phyloP scores from a whole-genome alignment of 1,139 yeast species.

The Casaregolazyma lundiana region DNA sequence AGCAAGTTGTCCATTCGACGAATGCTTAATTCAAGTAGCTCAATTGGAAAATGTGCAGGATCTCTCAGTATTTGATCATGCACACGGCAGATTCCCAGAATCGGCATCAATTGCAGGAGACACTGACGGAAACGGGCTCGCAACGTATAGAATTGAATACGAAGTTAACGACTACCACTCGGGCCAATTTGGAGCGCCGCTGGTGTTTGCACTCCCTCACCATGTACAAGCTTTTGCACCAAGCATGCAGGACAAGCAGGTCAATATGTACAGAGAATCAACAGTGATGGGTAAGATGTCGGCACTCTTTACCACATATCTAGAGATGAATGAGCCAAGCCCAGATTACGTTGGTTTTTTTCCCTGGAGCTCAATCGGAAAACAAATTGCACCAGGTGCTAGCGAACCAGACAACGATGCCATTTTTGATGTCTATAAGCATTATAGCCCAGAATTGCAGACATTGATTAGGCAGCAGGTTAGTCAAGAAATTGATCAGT shows the following conservation, averaged over 20 bases:
- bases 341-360: conserved; percentile 48
- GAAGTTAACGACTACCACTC: conserved; percentile 13
- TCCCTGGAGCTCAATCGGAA: conserved; percentile 47
- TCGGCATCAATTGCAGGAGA: conserved; percentile 38
- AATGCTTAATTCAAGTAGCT: conserved; percentile 30
- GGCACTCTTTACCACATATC: conserved; percentile 49
- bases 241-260: conserved; percentile 30
- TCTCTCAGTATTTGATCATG: conserved; percentile 40
- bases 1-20: conserved; percentile 29
- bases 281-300: conserved; percentile 63
- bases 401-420: conserved; percentile 11
- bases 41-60: conserved; percentile 4
- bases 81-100: conserved; percentile 54
- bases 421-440: conserved; percentile 25
- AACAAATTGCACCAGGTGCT: conserved; percentile 3
- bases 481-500: conserved; percentile 43
- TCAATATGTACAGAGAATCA: conserved; percentile 50
- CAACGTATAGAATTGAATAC: conserved; percentile 49
- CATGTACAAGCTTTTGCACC: conserved; percentile 49
- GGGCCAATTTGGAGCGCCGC: conserved; percentile 38
- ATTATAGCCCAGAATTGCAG: conserved; percentile 48
- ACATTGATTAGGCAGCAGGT: conserved; percentile 48
- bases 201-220: conserved; percentile 68
- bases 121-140: conserved; percentile 34
- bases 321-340: conserved; percentile 48